Evolutionary conservation across 2,329 filamentous ascomycete genomes (phyloP).

Genomic region (Hyphodiscus sp.): DNA sequence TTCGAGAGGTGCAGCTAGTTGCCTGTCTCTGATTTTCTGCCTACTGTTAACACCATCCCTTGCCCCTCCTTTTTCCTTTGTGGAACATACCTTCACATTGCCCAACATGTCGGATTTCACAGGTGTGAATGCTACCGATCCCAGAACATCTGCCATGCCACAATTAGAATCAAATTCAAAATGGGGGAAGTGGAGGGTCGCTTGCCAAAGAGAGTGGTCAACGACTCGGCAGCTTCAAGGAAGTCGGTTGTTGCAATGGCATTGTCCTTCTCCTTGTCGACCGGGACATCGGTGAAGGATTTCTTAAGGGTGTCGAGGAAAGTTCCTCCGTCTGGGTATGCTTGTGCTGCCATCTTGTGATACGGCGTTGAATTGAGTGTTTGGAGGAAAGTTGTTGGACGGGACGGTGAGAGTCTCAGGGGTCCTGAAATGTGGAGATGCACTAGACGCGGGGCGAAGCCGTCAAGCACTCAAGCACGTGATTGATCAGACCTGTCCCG

Average conservation of each 20-base stretch:
- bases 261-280: constrained; percentile 67
- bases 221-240: constrained; percentile 80
- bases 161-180: neutral
- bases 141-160: constrained; percentile 47
- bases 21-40: constrained; percentile 84
- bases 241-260: constrained; percentile 80
- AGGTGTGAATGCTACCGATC: constrained; percentile 71
- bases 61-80: neutral
- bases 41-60: constrained; percentile 3
- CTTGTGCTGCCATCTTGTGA: constrained; percentile 20
- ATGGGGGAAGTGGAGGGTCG: neutral
- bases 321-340: constrained; percentile 42
- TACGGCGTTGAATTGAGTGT: neutral
- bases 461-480: no score
- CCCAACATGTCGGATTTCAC: constrained; percentile 88
- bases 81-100: constrained; percentile 70
- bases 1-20: constrained; percentile 68
- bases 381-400: neutral
- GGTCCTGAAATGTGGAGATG: neutral
- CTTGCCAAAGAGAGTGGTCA: constrained; percentile 75
- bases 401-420: neutral
- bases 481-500: no score
- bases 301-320: constrained; percentile 80
- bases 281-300: constrained; percentile 77
- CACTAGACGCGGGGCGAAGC: no score